These are phyloP conservation scores for Mycoemilia scoparia DNA, from an alignment of 192 early-diverging fungal species.

Conservation along the genomic window DNA sequence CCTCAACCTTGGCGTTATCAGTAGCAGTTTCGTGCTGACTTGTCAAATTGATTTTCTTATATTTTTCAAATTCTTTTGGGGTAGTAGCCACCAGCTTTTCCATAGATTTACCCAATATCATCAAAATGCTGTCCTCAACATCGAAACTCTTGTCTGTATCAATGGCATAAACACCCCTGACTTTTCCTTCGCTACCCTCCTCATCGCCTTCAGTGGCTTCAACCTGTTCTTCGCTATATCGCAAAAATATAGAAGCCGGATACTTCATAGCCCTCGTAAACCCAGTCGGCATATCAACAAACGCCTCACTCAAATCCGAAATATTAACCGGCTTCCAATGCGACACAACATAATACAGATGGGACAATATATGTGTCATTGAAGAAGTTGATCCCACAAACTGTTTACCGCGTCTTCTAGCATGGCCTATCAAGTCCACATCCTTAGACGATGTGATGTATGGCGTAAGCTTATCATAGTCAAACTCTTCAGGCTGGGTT, in stretches of 20 bases:
- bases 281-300: conserved; percentile 34
- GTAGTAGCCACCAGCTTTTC: conserved; percentile 65
- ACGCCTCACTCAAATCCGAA: conserved; percentile 37
- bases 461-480: conserved; percentile 56
- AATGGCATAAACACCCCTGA: conserved; percentile 66
- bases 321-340: conserved; percentile 40
- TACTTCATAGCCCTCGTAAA: conserved; percentile 47
- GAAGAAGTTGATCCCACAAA: conserved; percentile 87
- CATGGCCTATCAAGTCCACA: conserved; percentile 28
- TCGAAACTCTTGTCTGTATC: conserved; percentile 68
- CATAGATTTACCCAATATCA: conserved; percentile 65
- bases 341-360: conserved; percentile 58
- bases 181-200: conserved; percentile 7
- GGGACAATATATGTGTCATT: conserved; percentile 52
- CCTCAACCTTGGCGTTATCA: conserved; percentile 26
- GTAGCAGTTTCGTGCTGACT: conserved; percentile 5
- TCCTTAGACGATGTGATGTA: conserved; percentile 72
- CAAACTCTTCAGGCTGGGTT: conserved; percentile 59
- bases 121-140: conserved; percentile 49
- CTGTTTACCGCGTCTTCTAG: conserved; percentile 23
- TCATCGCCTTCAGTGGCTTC: too few species aligned
- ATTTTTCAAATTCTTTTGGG: conserved; percentile 46
- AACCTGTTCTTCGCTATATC: conserved; percentile 39
- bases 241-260: conserved; percentile 51
- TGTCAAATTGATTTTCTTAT: conserved; percentile 40